Evolutionary conservation across 768 basidiomycete species (phyloP), one percentile per base, ranked within the genome.

Genomic region (Dacryopinax primogenitus): DNA sequence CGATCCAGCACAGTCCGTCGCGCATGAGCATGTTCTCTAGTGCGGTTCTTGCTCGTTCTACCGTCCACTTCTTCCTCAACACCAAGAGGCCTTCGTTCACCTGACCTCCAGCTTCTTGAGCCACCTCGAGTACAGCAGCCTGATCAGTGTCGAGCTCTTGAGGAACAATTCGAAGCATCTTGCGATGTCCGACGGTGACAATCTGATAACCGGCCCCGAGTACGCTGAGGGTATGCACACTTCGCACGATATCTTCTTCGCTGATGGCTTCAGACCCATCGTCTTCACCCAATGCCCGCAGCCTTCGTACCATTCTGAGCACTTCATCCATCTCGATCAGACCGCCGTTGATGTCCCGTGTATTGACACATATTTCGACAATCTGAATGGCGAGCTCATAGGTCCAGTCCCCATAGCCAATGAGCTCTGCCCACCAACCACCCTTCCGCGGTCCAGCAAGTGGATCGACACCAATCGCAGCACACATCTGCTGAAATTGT

Each of bases 401-500:
- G 70, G 93, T 88, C 92, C 93, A 98, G 73, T 98, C 96, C 16
- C 91, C 86, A 64, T 96, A 76, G 7, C 86, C 87, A 35, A 93
- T 82, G 71, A 92, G 77, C 72, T 94, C 92, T 1, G 87, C 86
- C 91, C 92, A 96, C 84, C 90, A 90, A 1, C 92, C 91, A 36
- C 89, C 90, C 70, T 85, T 85, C 41, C 87, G 78, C 0, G 90
- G 88, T 0, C 91, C 92, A 1, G 90, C 87, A 23, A 97, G 83
- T 1, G 95, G 94, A 73, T 98, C 96, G 26, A 99, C 92, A 33
- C 92, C 92, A 65, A 99, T 90, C 16, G 87, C 86, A 1, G 88
- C 83, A 73, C 96, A 99, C 92, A 99, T 96, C 66, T 90, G 87
- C 69, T 93, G 90, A 76, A 98, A 98, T 21, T 85, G 87, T 79